Evolutionary conservation across 139 green algal species (phyloP).

Genomic region (Volvox reticuliferus): DNA sequence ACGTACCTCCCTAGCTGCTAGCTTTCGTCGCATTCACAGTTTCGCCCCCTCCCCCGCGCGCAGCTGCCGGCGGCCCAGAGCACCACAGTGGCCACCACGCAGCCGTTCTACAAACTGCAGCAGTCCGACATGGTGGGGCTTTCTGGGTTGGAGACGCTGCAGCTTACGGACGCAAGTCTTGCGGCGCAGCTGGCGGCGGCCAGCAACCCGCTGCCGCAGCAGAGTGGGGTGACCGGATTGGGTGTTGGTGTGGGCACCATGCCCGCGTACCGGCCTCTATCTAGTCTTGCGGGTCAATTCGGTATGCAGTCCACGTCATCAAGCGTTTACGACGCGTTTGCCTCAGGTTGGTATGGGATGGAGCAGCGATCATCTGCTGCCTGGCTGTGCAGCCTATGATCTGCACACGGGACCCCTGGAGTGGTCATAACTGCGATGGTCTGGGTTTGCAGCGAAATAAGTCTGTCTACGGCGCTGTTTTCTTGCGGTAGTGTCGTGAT

Average conservation of each 20-base stretch:
- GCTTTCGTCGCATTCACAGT: no score
- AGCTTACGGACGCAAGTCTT: slow-evolving; percentile 15
- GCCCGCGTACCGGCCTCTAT: background rate
- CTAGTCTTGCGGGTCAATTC: background rate
- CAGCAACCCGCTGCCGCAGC: background rate
- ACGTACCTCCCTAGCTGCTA: no score
- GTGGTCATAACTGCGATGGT: no score
- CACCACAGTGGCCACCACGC: background rate
- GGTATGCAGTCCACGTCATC: background rate
- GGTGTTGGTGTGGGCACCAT: slow-evolving; percentile 8
- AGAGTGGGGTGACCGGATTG: slow-evolving; percentile 4
- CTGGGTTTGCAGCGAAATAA: no score
- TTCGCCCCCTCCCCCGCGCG: background rate
- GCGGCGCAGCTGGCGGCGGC: background rate
- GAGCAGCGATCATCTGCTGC: no score
- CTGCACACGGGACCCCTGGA: no score
- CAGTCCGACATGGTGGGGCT: slow-evolving; percentile 21
- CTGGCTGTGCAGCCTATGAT: no score
- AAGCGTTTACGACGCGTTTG: slow-evolving; percentile 17
- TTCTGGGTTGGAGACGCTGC: slow-evolving; percentile 18
- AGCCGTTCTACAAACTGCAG: slow-evolving; percentile 20
- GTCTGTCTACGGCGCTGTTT: no score
- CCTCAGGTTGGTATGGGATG: background rate
- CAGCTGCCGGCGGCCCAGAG: background rate
- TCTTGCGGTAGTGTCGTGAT: no score